These are phyloP conservation scores for Nevesoporus exiguus DNA, from an alignment of 768 basidiomycete species.

Conservation along the genomic window DNA sequence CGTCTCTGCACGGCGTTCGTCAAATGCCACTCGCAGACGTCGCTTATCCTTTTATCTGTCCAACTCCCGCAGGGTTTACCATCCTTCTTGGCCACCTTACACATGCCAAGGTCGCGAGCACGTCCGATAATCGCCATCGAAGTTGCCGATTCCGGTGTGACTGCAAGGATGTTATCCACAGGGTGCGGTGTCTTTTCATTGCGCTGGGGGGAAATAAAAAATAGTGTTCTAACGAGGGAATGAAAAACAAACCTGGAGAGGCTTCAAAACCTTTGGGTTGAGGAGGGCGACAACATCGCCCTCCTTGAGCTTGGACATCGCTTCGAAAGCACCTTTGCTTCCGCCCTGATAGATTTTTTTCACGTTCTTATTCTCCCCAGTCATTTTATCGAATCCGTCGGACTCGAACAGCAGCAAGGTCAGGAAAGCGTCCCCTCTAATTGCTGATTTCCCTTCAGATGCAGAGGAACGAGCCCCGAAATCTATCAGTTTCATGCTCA, in stretches of 20 bases:
- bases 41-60: constrained; percentile 85
- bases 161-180: constrained; percentile 74
- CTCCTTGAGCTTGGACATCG: constrained; percentile 77
- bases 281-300: constrained; percentile 89
- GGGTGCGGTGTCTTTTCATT: constrained; percentile 63
- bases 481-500: constrained; percentile 82
- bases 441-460: constrained; percentile 51
- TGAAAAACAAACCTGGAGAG: constrained; percentile 61
- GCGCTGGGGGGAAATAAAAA: constrained; percentile 13
- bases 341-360: constrained; percentile 81
- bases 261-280: constrained; percentile 84
- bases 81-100: constrained; percentile 71
- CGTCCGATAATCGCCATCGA: constrained; percentile 84
- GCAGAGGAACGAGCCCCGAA: constrained; percentile 64
- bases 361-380: constrained; percentile 46
- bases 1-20: constrained; percentile 73
- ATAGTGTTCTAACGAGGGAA: background rate
- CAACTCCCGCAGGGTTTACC: constrained; percentile 81
- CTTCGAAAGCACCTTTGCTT: constrained; percentile 89
- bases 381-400: constrained; percentile 61
- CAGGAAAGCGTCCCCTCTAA: constrained; percentile 80
- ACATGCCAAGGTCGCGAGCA: constrained; percentile 85
- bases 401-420: constrained; percentile 87
- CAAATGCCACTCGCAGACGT: constrained; percentile 91
- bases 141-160: constrained; percentile 79